Base-by-base conservation (phyloP, 106 monocot genomes). In the Acorus gramineus region DNA sequence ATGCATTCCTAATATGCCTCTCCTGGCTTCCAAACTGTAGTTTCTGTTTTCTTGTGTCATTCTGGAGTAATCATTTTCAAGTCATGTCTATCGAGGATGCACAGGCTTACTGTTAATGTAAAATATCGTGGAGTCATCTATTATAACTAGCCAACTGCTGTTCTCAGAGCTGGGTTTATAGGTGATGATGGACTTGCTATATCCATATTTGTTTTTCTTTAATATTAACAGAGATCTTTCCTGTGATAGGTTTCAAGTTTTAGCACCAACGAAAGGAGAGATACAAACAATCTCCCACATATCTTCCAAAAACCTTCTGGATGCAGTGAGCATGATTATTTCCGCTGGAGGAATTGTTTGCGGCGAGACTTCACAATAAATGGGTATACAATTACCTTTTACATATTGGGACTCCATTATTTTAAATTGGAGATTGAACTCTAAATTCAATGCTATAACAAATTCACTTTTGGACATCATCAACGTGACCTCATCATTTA, bases 161-260 rank as follows among this genome's bases (percentile, higher is more conserved):
- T 28, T 28, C 0, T 28, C 28, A 28, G 28, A 28, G 28, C 28
- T 28, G 28, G 28, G 28, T 28, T 28, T 28, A 28, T 28, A 28
- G 28, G 28, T 28, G 28, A 28, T 28, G 28, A 28, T 28, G 28
- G 28, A 28, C 28, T 53, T 56, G 44, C 7, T 8, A 12, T 65
- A 59, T 52, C n/a, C 52, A 52, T 46, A 3, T 61, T 5, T 68
- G 3, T 6, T 11, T 14, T 52, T 8, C 11, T 53, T 11, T 53
- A 57, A 8, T 56, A 11, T 63, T 69, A 44, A 60, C 47, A 54
- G 10, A 13, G 6, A 11, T 75, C 51, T 47, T 43, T 66, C 44
- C 71, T 4, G 58, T 72, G 69, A 49, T 69, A 95, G 94, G 94
- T 96, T 56, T 96, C 95, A 65, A 96, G 95, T 73, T 96, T 96